Conservation (phyloP, 73 alveolate species). For the Symbiodinium pilosum region DNA sequence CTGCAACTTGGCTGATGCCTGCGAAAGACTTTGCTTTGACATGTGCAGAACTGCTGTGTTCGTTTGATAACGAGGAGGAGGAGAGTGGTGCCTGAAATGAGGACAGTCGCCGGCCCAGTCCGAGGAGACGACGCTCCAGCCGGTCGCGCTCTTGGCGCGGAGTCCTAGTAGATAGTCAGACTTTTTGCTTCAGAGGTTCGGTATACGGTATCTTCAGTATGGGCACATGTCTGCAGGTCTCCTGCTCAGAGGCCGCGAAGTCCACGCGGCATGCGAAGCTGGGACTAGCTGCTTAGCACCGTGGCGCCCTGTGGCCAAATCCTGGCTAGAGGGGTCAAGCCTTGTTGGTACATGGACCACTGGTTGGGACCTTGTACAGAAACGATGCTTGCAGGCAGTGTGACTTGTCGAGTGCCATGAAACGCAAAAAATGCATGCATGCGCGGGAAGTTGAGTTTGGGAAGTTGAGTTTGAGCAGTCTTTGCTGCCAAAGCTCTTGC, state of each 20-base stretch:
- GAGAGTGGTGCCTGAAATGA: neutral
- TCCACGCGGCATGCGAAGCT: slow-evolving; percentile 1
- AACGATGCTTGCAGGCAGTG: neutral
- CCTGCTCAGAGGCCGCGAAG: neutral
- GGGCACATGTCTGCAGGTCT: neutral
- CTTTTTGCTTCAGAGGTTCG: too few species aligned
- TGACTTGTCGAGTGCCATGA: too few species aligned
- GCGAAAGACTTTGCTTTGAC: too few species aligned
- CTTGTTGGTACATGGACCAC: neutral
- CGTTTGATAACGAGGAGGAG: neutral
- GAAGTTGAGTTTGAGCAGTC: too few species aligned
- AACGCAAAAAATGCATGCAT: too few species aligned
- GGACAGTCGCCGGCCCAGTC: slow-evolving; percentile 69
- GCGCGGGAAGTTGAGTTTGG: too few species aligned
- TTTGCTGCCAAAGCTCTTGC: too few species aligned
- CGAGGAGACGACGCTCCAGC: slow-evolving; percentile 56
- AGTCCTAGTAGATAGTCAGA: neutral
- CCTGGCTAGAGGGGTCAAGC: neutral
- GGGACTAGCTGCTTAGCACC: neutral
- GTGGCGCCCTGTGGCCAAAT: neutral
- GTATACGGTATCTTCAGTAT: too few species aligned
- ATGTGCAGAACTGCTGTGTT: too few species aligned
- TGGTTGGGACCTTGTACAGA: neutral
- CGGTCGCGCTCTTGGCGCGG: slow-evolving; percentile 73
- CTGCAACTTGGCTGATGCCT: slow-evolving; percentile 12